Evolutionary conservation across 805 yeast species (phyloP).

Genomic region (Kluyveromyces nonfermentans): DNA sequence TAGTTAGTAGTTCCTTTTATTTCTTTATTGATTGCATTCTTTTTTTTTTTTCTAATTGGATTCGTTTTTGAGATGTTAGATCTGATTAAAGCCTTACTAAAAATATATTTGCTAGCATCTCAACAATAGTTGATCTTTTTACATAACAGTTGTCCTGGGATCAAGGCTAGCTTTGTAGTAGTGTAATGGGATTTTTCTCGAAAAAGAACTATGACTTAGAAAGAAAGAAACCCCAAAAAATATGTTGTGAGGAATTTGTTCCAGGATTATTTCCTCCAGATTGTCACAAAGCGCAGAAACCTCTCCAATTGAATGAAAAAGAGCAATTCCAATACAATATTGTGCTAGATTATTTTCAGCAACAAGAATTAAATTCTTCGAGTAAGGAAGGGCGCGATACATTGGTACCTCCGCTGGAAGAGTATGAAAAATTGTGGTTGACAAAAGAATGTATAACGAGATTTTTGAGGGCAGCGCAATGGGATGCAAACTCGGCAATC

Average conservation of each 20-base stretch:
- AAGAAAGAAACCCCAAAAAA: slow-evolving; percentile 10
- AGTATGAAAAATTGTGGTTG: slow-evolving; percentile 29
- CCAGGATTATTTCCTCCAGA: slow-evolving; percentile 16
- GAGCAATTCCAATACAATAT: slow-evolving; percentile 13
- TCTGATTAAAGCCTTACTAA: too few relatives aligned
- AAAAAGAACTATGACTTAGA: slow-evolving; percentile 10
- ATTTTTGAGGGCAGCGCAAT: slow-evolving; percentile 43
- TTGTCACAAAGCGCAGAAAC: slow-evolving; percentile 12
- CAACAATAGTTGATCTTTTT: too few relatives aligned
- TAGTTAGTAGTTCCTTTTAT: too few relatives aligned
- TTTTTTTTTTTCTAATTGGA: too few relatives aligned
- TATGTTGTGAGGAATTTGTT: slow-evolving; percentile 16
- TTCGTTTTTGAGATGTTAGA: too few relatives aligned
- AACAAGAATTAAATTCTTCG: slow-evolving; percentile 9
- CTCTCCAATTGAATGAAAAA: slow-evolving; percentile 12
- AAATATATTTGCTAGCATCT: too few relatives aligned
- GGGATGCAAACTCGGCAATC: slow-evolving; percentile 37
- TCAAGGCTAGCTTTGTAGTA: too few relatives aligned
- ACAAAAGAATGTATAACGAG: slow-evolving; percentile 45
- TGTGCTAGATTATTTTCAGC: slow-evolving; percentile 15
- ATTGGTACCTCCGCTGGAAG: slow-evolving; percentile 1
- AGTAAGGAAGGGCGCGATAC: background rate
- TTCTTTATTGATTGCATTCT: too few relatives aligned
- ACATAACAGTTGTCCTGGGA: too few relatives aligned
- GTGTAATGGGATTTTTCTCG: slow-evolving; percentile 26